Conservation (phyloP, 148 eudicot species). For the Rhododendron mucronatum region DNA sequence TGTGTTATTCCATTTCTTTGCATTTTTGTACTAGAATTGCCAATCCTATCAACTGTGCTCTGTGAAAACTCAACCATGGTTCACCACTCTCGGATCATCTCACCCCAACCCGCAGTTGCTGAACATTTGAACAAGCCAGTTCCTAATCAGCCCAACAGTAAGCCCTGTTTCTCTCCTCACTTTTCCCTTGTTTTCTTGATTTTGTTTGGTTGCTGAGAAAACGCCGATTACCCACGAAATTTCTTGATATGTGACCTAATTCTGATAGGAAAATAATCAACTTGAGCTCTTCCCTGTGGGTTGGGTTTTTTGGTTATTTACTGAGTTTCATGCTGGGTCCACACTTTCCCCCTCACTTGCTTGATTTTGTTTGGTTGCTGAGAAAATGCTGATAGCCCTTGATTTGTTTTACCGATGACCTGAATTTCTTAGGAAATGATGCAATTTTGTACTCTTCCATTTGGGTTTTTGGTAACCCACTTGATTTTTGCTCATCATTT, state of each 20-base stretch:
- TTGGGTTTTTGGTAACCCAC: no score
- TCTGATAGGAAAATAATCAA: not conserved
- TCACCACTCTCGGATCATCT: not conserved
- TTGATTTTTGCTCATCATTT: not conserved
- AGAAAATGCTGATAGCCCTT: not conserved
- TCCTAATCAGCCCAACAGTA: not conserved
- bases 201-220: not conserved
- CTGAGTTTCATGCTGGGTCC: not conserved
- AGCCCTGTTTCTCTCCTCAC: not conserved
- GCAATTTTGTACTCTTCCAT: no score
- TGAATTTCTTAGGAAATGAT: not conserved
- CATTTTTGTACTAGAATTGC: no score
- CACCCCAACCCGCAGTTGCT: not conserved
- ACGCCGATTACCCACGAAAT: not conserved
- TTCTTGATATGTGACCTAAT: not conserved
- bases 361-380: not conserved
- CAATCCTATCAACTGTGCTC: no score
- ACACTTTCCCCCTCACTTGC: not conserved
- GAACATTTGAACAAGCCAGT: not conserved
- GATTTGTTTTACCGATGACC: not conserved
- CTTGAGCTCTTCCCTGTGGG: not conserved
- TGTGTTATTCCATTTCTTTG: no score
- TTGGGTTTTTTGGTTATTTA: not conserved
- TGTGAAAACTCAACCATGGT: not conserved
- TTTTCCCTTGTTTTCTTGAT: not conserved